Percentiles rank a stretch among this genome's conserved stretches.
Conservation (phyloP, 768 basidiomycete genomes). For the Obba rivulosa region DNA sequence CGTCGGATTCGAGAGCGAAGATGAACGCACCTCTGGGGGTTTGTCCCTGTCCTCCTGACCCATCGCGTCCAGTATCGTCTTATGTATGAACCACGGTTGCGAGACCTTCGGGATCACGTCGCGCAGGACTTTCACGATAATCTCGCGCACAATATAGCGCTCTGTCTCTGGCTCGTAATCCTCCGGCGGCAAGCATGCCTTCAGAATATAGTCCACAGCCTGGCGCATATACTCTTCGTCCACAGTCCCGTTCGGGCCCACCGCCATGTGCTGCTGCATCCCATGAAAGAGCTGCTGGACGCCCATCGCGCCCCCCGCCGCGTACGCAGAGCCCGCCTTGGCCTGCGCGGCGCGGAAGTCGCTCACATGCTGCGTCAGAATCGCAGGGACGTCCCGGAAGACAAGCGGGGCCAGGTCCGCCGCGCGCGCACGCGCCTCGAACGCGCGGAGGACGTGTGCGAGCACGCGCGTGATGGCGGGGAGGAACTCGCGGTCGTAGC, state of each 20-base stretch:
- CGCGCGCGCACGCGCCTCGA: slow-evolving; percentile 53
- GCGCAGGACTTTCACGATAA: slow-evolving; percentile 73
- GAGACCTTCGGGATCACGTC: slow-evolving; percentile 62
- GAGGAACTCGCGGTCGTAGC: slow-evolving; percentile 79
- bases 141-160: slow-evolving; percentile 79
- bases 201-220: slow-evolving; percentile 71
- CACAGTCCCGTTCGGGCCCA: slow-evolving; percentile 57
- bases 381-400: slow-evolving; percentile 54
- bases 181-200: slow-evolving; percentile 64
- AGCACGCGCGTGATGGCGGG: slow-evolving; percentile 63
- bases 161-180: slow-evolving; percentile 78
- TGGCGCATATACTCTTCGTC: slow-evolving; percentile 79
- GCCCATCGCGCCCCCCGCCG: slow-evolving; percentile 55
- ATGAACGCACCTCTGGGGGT: slow-evolving; percentile 15
- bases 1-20: background rate
- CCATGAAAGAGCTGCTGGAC: slow-evolving; percentile 71
- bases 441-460: slow-evolving; percentile 46
- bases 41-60: slow-evolving; percentile 32
- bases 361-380: slow-evolving; percentile 69
- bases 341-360: slow-evolving; percentile 69
- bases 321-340: slow-evolving; percentile 67
- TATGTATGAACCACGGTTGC: slow-evolving; percentile 90
- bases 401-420: slow-evolving; percentile 58
- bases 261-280: slow-evolving; percentile 80
- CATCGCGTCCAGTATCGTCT: slow-evolving; percentile 58